Percentiles rank a stretch among this genome's conserved stretches.
Evolutionary conservation across 768 basidiomycete genomes (phyloP).

Genomic region (Gymnopilus junonius): DNA sequence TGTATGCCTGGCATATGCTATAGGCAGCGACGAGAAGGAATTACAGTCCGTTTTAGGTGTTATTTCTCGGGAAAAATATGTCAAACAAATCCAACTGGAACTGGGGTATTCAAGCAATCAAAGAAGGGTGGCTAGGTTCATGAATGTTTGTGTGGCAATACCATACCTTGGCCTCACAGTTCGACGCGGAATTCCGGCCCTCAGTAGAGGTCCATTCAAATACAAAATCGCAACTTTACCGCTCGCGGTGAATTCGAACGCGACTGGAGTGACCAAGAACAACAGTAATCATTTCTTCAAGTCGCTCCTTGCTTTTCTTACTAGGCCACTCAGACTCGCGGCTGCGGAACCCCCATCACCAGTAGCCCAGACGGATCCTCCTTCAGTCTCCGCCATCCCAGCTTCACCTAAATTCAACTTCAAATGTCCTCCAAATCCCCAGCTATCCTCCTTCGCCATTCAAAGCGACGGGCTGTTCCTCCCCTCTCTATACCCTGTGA

Average conservation of each 20-base stretch:
- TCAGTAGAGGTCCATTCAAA: not conserved
- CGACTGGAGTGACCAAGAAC: not conserved
- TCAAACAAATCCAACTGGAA: not conserved
- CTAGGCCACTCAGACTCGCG: not conserved
- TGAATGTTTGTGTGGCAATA: not conserved
- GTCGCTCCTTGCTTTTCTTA: not conserved
- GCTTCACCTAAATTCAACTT: not conserved
- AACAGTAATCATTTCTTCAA: not conserved
- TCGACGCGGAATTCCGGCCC: not conserved
- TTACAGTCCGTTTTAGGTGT: not conserved
- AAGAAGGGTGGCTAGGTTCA: not conserved
- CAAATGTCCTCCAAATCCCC: not conserved
- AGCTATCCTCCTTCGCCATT: not conserved
- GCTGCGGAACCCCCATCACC: not conserved
- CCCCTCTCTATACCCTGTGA: not conserved
- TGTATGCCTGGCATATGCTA: not conserved
- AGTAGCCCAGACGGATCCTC: not conserved
- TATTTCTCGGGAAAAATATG: not conserved
- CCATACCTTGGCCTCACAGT: not conserved
- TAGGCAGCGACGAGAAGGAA: not conserved
- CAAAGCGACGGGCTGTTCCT: not conserved
- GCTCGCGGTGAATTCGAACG: too few relatives aligned
- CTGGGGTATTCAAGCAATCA: not conserved
- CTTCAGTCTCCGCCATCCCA: not conserved
- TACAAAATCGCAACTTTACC: not conserved